Evolutionary conservation across 495 filamentous ascomycete species (phyloP), one percentile per base, ranked within the genome.

Genomic region (Coniosporium apollinis): DNA sequence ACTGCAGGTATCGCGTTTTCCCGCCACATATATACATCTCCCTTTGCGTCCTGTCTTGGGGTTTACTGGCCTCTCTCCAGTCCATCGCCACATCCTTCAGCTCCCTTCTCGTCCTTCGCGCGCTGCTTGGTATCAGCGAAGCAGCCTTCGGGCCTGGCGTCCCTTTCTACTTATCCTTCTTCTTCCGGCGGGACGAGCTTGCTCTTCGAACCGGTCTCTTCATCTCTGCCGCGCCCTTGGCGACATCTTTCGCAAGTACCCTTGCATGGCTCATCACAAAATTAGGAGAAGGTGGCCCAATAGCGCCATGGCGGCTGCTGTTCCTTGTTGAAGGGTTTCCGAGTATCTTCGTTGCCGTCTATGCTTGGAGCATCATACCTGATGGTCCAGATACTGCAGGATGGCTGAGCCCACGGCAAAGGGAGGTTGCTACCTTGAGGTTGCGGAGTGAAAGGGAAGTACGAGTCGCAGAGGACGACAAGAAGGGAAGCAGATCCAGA

Each of bases 241-340:
- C 72, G 14, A 71, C 65, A 4, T 76, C 74, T 5, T 86, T 86
- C 46, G 76, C 78, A 8, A 77, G 79, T 4, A 62, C 58, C 41
- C 55, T 76, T 7, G 72, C 72, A 13, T 76, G 67, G 65, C 31
- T 63, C 21, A 72, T 75, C 30, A 63, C 68, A 21, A 30, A 43
- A 34, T 36, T 40, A 58, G 67, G 50, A 36, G 56, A 42, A 31
- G 40, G 54, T 30, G 62, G 54, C 9, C 67, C 60, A 4, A 67
- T 74, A 36, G 65, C 71, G 4, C 61, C 66, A 9, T 76, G 72
- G 72, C 62, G 72, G 5, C 56, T 65, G 3, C 56, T 76, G 4
- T 76, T 76, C 37, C 55, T 76, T 3, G 49, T 75, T 8, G 72
- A 76, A 45, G 72, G 72, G 0, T 74, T 76, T 34, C 72, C 72